Percentiles rank a stretch among this genome's conserved stretches.
phyloP scores from a whole-genome alignment of 2,329 filamentous ascomycete genomes.

The Emericellopsis cladophorae region DNA sequence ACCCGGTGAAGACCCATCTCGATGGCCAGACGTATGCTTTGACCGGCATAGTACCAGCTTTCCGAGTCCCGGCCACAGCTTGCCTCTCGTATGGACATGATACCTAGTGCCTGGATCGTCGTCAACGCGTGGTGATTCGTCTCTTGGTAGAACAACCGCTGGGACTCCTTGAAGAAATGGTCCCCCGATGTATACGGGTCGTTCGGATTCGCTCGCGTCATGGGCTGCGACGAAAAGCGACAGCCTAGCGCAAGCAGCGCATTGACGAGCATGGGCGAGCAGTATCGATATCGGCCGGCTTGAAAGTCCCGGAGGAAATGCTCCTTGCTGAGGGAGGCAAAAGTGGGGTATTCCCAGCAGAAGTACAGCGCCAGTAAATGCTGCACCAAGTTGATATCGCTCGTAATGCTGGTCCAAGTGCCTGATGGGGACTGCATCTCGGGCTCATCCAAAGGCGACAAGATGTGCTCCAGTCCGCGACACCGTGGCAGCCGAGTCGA shows the following conservation, averaged over 20 bases:
- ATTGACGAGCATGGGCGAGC: constrained; percentile 54
- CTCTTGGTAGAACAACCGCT: constrained; percentile 45
- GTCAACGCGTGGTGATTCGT: constrained; percentile 49
- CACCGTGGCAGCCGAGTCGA: constrained; percentile 19
- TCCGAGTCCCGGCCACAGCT: constrained; percentile 61
- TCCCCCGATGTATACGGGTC: constrained; percentile 56
- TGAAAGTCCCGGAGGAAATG: constrained; percentile 56
- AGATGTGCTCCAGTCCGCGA: constrained; percentile 31
- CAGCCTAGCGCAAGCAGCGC: constrained; percentile 54
- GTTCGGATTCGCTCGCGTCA: constrained; percentile 47
- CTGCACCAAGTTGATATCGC: constrained; percentile 44
- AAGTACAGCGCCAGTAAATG: constrained; percentile 57
- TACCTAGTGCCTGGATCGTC: constrained; percentile 61
- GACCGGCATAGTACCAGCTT: constrained; percentile 60
- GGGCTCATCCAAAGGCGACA: constrained; percentile 30
- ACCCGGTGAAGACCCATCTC: constrained; percentile 57
- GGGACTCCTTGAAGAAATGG: constrained; percentile 61
- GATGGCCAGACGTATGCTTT: constrained; percentile 58
- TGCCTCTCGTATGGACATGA: constrained; percentile 65
- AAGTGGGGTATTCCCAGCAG: constrained; percentile 66
- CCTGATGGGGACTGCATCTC: constrained; percentile 27
- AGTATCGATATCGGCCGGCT: constrained; percentile 48
- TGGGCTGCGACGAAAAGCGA: constrained; percentile 52
- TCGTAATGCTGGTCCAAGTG: constrained; percentile 50
- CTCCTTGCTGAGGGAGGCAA: constrained; percentile 59